Evolutionary conservation across 495 filamentous ascomycete species (phyloP), one percentile per base, ranked within the genome.

Genomic region (Trichocladium antarcticum): DNA sequence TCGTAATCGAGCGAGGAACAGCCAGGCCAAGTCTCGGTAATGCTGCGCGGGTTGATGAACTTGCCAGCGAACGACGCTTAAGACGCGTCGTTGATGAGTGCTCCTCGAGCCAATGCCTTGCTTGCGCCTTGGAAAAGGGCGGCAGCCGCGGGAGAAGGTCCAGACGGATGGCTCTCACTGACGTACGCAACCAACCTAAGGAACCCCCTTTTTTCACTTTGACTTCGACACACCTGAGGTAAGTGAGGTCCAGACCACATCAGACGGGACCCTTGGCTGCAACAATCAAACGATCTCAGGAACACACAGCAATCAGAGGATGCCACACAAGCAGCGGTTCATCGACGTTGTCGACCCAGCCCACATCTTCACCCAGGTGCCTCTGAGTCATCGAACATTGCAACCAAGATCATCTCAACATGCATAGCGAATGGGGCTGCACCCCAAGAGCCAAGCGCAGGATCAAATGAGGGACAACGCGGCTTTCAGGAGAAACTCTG

Each of bases 251-350:
- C 24, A 45, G 37, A 40, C 37, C 28, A 34, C 34, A 19, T 31
- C 12, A 32, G 28, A 41, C 49, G 29, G 34, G 17, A 45, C 35
- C 36, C 27, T 16, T 19, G 19, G 35, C n/a, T 51, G 49, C 49
- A 51, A 17, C 10, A 24, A 16, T 11, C 16, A 46, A 34, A 22
- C 29, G n/a, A 36, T 3, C 2, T 10, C 31, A n/a, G 5, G 20
- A 24, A 34, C 7, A 7, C 17, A 45, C 42, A 61, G 50, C 56
- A 58, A 56, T 58, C 56, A 61, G 15, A 29, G 19, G 17, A 15
- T 52, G 58, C 53, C 58, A 61, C 56, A 56, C 37, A 27, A 49
- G 24, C 40, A 20, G 38, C 17, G 3, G 19, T 29, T 46, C n/a
- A 11, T 45, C 49, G 41, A 40, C 37, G n/a, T 32, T 37, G 37